These are phyloP conservation scores for Colletotrichum limetticola DNA, from an alignment of 2,329 filamentous ascomycete genomes.

Conservation along the genomic window DNA sequence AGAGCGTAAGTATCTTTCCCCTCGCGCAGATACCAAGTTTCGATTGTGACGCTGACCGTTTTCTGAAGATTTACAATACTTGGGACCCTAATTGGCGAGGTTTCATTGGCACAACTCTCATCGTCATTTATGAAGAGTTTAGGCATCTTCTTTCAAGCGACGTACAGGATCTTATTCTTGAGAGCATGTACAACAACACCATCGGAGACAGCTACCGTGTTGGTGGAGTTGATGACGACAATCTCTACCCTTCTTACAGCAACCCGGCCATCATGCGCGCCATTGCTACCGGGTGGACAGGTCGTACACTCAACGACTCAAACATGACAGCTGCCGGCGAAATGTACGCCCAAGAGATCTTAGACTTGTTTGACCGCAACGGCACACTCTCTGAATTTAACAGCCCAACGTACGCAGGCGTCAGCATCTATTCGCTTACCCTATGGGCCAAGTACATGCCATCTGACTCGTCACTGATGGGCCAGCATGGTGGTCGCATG, in stretches of 20 bases:
- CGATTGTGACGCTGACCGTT: background rate
- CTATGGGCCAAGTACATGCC: slow-evolving; percentile 70
- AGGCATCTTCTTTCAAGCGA: slow-evolving; percentile 51
- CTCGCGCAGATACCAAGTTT: background rate
- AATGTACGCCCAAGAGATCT: slow-evolving; percentile 62
- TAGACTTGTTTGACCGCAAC: slow-evolving; percentile 65
- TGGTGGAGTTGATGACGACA: slow-evolving; percentile 52
- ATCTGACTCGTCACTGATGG: slow-evolving; percentile 59
- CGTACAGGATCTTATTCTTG: slow-evolving; percentile 56
- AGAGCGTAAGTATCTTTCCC: background rate
- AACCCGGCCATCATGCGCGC: slow-evolving; percentile 66
- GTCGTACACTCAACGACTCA: slow-evolving; percentile 59
- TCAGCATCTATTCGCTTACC: slow-evolving; percentile 67
- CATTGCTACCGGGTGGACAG: slow-evolving; percentile 68
- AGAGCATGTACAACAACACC: slow-evolving; percentile 64
- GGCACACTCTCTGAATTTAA: slow-evolving; percentile 58
- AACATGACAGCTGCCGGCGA: slow-evolving; percentile 72
- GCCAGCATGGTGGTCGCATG: slow-evolving; percentile 60
- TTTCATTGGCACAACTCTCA: slow-evolving; percentile 68
- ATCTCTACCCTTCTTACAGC: slow-evolving; percentile 55
- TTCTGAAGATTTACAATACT: slow-evolving; percentile 58
- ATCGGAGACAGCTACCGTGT: slow-evolving; percentile 71
- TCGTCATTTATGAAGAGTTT: slow-evolving; percentile 70
- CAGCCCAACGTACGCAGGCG: slow-evolving; percentile 67
- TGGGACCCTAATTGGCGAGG: slow-evolving; percentile 75